Base-by-base conservation (phyloP, 2,329 filamentous ascomycete species). In the Talaromyces pinophilus region DNA sequence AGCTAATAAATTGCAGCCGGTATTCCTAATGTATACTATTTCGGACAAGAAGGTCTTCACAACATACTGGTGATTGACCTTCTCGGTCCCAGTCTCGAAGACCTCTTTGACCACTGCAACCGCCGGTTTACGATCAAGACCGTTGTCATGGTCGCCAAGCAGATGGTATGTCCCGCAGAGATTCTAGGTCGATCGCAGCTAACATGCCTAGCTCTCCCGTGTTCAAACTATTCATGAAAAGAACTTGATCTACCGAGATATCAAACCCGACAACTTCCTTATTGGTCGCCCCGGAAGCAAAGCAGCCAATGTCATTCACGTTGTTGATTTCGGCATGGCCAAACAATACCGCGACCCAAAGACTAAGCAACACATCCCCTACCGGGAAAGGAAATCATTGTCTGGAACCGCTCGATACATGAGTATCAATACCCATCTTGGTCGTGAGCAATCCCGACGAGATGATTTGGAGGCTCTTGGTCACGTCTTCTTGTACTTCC, bases 1-100 rank as follows among this genome's bases (percentile, higher is more conserved):
- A 44, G 69, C 80, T 84, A 71, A 84, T 73, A 7, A 42, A 65
- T 33, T 52, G 33, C 78, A 98, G 94, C 94, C 75, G 95, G 95
- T 75, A 98, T 99, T 73, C 95, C 95, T 75, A 98, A 98, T 87
- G 95, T 99, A 75, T 98, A 98, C 84, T 99, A 98, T 82, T 99
- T 98, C 73, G 95, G 95, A 69, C 95, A 99, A 78, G 94, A 98
- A 81, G 95, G 94, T 73, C 89, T 98, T 35, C 95, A 99, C 85
- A 98, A 99, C 83, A 98, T 98, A 72, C 89, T 99, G 61, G 94
- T 99, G 72, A 98, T 98, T 75, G 94, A 99, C 81, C 86, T 99
- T 50, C 89, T 99, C 30, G 94, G 94, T 17, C 94, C 94, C 62
- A 97, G 93, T 70, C 86, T 99, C 68, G 94, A 99, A 79, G 94